Evolutionary conservation across 2,329 filamentous ascomycete species (phyloP), one percentile per base, ranked within the genome.

Genomic region (Ilyonectria robusta): DNA sequence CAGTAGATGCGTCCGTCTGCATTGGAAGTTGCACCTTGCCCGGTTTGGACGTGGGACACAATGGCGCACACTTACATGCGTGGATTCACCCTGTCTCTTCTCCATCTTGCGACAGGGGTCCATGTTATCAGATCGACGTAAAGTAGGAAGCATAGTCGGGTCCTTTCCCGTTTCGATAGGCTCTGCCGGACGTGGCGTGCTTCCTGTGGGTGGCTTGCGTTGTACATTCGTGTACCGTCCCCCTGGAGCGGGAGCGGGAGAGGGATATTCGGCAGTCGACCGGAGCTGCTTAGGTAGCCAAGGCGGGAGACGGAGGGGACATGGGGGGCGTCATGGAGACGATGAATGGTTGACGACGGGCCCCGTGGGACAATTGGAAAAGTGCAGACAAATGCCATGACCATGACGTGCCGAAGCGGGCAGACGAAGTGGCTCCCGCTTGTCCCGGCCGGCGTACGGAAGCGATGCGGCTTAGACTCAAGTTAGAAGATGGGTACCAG

Each of bases 321-420:
- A 35, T 56, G 31, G 59, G 21, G 40, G 40, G 26, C n/a, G 35
- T 56, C 48, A 55, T 26, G 15, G n/a, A 31, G 47, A 19, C 19
- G 11, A 58, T 62, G 51, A 65, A 64, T 59, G 29, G 46, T 47
- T 23, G 55, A 35, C 26, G 50, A 21, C 50, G 59, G 55, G 59
- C 40, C 51, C 51, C 47, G 54, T 59, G 48, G 65, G 53, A 70
- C 9, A 33, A 17, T 54, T 31, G 40, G 56, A 51, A 48, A 48
- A 48, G 54, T 15, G 35, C 37, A 47, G 23, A 29, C 26, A 15
- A 35, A 54, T 26, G 44, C 33, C 54, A 69, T 64, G 65, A 65
- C 61, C 54, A 69, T 64, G 65, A 65, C 61, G 62, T 68, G 59
- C 54, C 37, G 61, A 62, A 48, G 61, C 59, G 55, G 55, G 42